Conservation (phyloP, 1,284 basidiomycete species). For the Fomes fomentarius region DNA sequence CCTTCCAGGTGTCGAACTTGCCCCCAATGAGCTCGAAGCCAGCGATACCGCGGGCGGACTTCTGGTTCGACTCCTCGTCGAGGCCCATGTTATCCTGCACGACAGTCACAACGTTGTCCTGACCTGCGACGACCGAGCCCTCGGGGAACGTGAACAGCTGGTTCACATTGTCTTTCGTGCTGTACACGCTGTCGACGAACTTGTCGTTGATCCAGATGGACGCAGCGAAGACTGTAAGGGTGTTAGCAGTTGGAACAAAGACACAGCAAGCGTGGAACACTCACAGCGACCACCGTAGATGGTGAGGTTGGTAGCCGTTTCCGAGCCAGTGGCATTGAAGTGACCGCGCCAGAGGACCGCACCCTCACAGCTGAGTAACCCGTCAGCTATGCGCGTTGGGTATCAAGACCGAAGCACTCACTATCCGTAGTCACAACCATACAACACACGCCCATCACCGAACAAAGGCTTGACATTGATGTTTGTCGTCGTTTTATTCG, state of each 20-base stretch:
- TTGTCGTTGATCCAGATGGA: slow-evolving; percentile 78
- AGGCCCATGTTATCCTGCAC: slow-evolving; percentile 85
- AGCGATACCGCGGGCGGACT: slow-evolving; percentile 76
- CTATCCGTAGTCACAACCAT: slow-evolving; percentile 83
- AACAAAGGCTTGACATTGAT: slow-evolving; percentile 70
- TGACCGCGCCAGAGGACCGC: slow-evolving; percentile 81
- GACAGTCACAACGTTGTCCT: slow-evolving; percentile 77
- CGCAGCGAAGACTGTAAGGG: slow-evolving; percentile 64
- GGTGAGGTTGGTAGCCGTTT: slow-evolving; percentile 67
- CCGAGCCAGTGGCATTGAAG: slow-evolving; percentile 61
- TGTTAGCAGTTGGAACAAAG: neutral
- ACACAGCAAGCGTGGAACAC: slow-evolving; percentile 16
- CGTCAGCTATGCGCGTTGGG: neutral
- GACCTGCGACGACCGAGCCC: slow-evolving; percentile 48
- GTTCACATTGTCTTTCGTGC: slow-evolving; percentile 66
- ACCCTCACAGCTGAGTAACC: slow-evolving; percentile 67
- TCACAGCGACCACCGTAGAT: slow-evolving; percentile 80
- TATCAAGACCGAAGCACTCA: slow-evolving; percentile 37
- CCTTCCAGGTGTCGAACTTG: slow-evolving; percentile 71
- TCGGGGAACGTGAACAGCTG: slow-evolving; percentile 65
- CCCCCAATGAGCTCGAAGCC: slow-evolving; percentile 69
- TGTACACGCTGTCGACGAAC: slow-evolving; percentile 72
- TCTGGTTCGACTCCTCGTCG: slow-evolving; percentile 56
- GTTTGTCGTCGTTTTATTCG: slow-evolving; percentile 71
- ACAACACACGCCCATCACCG: slow-evolving; percentile 75